Evolutionary conservation across 805 yeast genomes (phyloP).

Genomic region (Pichia thaimueangensis): DNA sequence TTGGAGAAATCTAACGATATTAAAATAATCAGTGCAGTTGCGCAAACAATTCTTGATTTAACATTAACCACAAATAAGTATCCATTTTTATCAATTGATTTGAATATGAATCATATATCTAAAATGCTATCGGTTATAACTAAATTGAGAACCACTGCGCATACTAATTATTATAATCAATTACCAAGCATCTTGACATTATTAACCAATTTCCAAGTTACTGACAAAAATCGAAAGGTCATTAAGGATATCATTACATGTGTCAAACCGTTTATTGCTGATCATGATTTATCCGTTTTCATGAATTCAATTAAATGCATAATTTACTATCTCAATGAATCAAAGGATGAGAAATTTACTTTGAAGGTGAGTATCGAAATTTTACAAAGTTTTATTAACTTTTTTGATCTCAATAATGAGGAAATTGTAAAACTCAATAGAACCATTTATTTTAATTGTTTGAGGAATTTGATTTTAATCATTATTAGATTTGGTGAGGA

Average conservation of each 20-base stretch:
- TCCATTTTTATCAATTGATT: not conserved
- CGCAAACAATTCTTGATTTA: constrained; percentile 1
- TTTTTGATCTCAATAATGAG: not conserved
- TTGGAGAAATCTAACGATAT: not conserved
- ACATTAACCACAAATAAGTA: constrained; percentile 1
- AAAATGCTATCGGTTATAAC: constrained; percentile 1
- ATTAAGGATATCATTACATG: constrained; percentile 5
- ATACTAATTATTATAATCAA: constrained; percentile 34
- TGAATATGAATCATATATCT: not conserved
- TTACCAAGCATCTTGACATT: constrained; percentile 43
- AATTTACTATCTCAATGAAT: not conserved
- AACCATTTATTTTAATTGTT: constrained; percentile 3
- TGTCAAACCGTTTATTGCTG: constrained; percentile 1
- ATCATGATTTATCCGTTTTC: not conserved
- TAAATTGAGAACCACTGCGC: constrained; percentile 12
- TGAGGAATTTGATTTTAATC: constrained; percentile 8
- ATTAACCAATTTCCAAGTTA: constrained; percentile 1
- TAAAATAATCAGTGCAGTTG: not conserved
- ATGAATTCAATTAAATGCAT: constrained; percentile 8
- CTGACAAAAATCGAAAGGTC: not conserved
- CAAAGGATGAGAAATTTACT: not conserved
- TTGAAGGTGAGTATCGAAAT: not conserved
- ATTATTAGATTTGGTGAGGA: constrained; percentile 2
- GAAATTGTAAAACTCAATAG: not conserved
- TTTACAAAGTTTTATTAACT: not conserved